These are phyloP conservation scores for Rhamnella rubrinervis DNA, from an alignment of 331 rosid genomes.

Conservation along the genomic window DNA sequence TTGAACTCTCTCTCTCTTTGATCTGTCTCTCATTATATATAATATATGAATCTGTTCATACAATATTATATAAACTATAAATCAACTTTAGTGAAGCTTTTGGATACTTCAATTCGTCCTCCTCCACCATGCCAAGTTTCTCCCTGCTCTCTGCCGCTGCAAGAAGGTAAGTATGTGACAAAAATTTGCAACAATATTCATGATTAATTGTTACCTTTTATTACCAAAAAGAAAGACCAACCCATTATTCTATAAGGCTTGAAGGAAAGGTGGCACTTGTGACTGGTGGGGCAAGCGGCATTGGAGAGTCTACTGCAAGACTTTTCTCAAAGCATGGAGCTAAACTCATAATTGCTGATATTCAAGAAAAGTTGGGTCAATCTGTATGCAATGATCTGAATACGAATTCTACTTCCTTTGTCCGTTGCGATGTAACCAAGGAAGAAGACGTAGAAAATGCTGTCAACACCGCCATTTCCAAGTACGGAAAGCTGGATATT, in stretches of 20 bases:
- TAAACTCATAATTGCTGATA: conserved; percentile 42
- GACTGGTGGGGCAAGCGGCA: conserved; percentile 60
- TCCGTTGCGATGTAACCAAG: conserved; percentile 50
- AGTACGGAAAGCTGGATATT: conserved; percentile 56
- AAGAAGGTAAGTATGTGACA: conserved; percentile 24
- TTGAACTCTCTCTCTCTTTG: too few relatives aligned
- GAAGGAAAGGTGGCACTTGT: conserved; percentile 60
- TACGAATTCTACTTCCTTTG: conserved; percentile 5
- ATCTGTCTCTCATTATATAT: too few relatives aligned
- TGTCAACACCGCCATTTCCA: conserved; percentile 25
- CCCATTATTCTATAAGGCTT: conserved; percentile 19
- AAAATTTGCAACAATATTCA: too few relatives aligned
- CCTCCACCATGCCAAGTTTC: conserved; percentile 5
- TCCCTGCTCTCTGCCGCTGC: conserved; percentile 16
- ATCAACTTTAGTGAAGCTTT: too few relatives aligned
- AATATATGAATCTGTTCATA: too few relatives aligned
- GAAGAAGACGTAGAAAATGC: conserved; percentile 41
- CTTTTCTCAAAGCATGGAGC: conserved; percentile 55
- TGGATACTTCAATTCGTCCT: too few relatives aligned
- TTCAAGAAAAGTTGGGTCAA: conserved; percentile 40
- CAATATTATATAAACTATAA: too few relatives aligned
- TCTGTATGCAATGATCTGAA: conserved; percentile 27
- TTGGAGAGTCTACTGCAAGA: conserved; percentile 48
- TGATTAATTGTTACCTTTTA: too few relatives aligned
- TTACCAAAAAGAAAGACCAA: too few relatives aligned